Base-by-base conservation (phyloP, 139 green algal genomes). In the Volvox reticuliferus region DNA sequence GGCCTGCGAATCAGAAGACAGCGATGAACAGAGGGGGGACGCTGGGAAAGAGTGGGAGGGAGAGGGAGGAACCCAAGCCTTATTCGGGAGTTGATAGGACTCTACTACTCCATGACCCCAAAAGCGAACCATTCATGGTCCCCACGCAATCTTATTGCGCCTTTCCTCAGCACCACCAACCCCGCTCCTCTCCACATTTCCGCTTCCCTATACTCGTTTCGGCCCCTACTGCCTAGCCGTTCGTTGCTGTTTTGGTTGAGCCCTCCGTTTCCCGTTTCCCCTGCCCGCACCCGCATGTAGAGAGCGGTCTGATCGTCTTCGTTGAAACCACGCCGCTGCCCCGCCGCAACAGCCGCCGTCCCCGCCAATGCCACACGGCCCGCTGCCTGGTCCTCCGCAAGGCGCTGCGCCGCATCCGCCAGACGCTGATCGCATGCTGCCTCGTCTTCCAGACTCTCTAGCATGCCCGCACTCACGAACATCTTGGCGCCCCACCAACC, bases 401-500 rank as follows among this genome's bases (percentile, higher is more conserved):
- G 85, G 37, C 44, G 44, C 37, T 88, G 80, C 63, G 89, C 62
- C 73, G 89, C 84, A 67, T 89, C 71, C 28, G 88, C 75, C 36
- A 89, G 68, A 0, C 84, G 67, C 84, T 37, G 35, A 28, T 93
- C 91, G 62, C 92, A 82, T 83, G 89, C 78, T 37, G 88, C 68
- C 30, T 94, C 92, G 68, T 95, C 73, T 2, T 96, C 93, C 62
- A 96, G 22, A 0, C 94, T 94, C 79, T 95, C 96, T 88, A 98
- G 63, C 26, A 92, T 92, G 2, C 95, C 79, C 33, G 80, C 79
- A 30, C 92, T 96, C 17, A 67, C 82, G 81, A 98, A 98, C 67
- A 92, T 92, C 44, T 90, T 94, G 37, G 92, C 94, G 24, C 97
- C 97, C 97, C 97, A 98, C 97, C 97, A 98, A 30, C 95, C 96